A percentile compares a stretch with the other conserved stretches of the same genome.
These are phyloP conservation scores for Vitis rotundifolia DNA, from an alignment of 164 flowering plant species.

Conservation along the genomic window DNA sequence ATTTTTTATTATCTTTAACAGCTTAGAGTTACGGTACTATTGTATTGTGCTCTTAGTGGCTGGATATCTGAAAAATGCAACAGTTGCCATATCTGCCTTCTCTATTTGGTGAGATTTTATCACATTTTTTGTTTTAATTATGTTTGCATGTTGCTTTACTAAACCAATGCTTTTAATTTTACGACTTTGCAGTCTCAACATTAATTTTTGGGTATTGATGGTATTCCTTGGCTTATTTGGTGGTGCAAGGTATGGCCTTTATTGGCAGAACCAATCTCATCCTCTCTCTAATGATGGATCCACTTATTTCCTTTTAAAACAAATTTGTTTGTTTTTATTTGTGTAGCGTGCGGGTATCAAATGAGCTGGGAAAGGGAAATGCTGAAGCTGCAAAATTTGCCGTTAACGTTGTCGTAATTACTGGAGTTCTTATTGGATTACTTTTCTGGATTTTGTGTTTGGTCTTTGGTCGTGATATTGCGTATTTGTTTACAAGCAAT, in stretches of 20 bases:
- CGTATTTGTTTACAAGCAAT: slow-evolving; percentile 17
- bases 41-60: slow-evolving; percentile 27
- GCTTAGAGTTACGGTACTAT: slow-evolving; percentile 36
- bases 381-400: slow-evolving; percentile 30
- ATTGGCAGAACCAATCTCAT: too few relatives aligned
- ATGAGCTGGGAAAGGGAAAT: slow-evolving; percentile 35
- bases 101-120: slow-evolving; percentile 28
- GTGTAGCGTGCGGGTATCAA: slow-evolving; percentile 34
- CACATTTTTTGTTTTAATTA: neutral
- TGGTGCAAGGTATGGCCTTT: slow-evolving; percentile 24
- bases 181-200: slow-evolving; percentile 25
- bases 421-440: slow-evolving; percentile 20
- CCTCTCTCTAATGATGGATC: neutral
- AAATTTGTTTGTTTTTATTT: neutral
- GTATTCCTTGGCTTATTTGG: slow-evolving; percentile 26
- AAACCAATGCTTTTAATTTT: neutral
- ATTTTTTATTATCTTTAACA: neutral
- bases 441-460: slow-evolving; percentile 19
- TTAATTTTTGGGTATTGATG: slow-evolving; percentile 25
- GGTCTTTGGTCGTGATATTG: slow-evolving; percentile 18
- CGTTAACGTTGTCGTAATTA: slow-evolving; percentile 10
- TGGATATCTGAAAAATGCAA: slow-evolving; percentile 33
- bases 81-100: slow-evolving; percentile 27
- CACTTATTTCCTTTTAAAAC: too few relatives aligned
- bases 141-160: neutral